Percentiles rank a stretch among this genome's conserved stretches.
phyloP scores from a whole-genome alignment of 108 stramenopile species.

The Pseudonitzschia multiseries region DNA sequence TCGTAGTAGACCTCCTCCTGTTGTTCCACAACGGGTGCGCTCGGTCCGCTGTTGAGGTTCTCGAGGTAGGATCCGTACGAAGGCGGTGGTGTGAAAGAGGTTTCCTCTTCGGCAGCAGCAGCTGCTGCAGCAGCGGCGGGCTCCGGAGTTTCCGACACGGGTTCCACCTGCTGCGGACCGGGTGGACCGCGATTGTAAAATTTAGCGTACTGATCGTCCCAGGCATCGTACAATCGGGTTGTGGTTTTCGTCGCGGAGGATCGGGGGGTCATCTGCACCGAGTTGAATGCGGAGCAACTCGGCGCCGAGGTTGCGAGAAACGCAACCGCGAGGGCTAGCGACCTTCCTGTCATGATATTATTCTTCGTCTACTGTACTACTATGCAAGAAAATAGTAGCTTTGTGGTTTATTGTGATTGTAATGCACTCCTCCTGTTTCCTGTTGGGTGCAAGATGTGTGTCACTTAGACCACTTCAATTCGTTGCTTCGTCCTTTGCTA shows the following conservation, averaged over 20 bases:
- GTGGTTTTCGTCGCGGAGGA: neutral
- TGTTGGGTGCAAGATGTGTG: too few relatives aligned
- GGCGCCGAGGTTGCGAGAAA: neutral
- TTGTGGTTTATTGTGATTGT: too few relatives aligned
- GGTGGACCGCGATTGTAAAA: constrained; percentile 1
- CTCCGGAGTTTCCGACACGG: too few relatives aligned
- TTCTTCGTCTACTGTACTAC: too few relatives aligned
- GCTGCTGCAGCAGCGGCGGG: too few relatives aligned
- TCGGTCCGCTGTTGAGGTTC: neutral
- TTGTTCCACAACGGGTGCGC: neutral
- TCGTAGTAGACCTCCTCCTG: constrained; percentile 9
- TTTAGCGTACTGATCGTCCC: neutral
- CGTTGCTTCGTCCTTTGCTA: too few relatives aligned
- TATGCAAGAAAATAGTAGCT: too few relatives aligned
- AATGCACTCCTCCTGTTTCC: too few relatives aligned
- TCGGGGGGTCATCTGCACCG: neutral
- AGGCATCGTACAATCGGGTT: constrained; percentile 8
- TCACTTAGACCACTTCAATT: too few relatives aligned
- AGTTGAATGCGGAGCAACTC: constrained; percentile 6
- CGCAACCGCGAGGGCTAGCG: neutral
- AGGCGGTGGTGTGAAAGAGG: neutral
- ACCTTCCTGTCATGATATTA: too few relatives aligned
- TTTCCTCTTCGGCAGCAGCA: neutral
- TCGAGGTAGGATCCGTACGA: constrained; percentile 9
- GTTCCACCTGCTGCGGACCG: neutral